Conservation (phyloP, 2,329 filamentous ascomycete genomes). For the Fonsecaea erecta region DNA sequence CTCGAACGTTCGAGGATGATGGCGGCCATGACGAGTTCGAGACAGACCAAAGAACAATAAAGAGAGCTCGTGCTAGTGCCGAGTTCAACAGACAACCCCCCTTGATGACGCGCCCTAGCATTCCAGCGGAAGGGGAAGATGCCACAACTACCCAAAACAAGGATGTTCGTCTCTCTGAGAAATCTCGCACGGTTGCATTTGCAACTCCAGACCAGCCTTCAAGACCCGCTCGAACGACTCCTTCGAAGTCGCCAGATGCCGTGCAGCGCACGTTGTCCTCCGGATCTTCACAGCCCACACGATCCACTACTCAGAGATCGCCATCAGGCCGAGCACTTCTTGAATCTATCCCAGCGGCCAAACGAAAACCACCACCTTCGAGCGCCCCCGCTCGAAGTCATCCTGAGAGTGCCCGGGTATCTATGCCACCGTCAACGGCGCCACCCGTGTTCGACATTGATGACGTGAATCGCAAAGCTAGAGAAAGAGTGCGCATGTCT, state of each 20-base stretch:
- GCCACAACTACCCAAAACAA: background rate
- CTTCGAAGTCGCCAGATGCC: background rate
- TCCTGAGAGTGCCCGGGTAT: background rate
- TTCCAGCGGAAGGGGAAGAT: background rate
- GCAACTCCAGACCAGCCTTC: background rate
- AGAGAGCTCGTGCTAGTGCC: conserved; percentile 6
- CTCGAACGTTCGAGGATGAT: conserved; percentile 1
- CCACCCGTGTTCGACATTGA: conserved; percentile 2
- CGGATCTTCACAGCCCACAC: conserved; percentile 9
- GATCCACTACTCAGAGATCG: conserved; percentile 9
- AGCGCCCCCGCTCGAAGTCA: conserved; percentile 14
- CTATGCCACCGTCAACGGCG: background rate
- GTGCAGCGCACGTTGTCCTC: background rate
- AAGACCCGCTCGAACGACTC: background rate
- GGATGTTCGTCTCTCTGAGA: background rate
- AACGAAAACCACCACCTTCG: conserved; percentile 8
- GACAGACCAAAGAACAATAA: conserved; percentile 22
- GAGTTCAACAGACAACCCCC: background rate
- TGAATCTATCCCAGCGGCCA: background rate
- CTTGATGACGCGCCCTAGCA: background rate
- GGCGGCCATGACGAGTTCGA: conserved; percentile 28
- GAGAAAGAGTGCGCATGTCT: conserved; percentile 21
- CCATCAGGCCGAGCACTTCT: background rate
- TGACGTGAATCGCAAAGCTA: conserved; percentile 25
- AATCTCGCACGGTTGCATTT: background rate